A percentile compares a stretch with the other conserved stretches of the same genome.
phyloP scores from a whole-genome alignment of 225 moss, liverwort and hornwort species.

The Rhytidiadelphus loreus region DNA sequence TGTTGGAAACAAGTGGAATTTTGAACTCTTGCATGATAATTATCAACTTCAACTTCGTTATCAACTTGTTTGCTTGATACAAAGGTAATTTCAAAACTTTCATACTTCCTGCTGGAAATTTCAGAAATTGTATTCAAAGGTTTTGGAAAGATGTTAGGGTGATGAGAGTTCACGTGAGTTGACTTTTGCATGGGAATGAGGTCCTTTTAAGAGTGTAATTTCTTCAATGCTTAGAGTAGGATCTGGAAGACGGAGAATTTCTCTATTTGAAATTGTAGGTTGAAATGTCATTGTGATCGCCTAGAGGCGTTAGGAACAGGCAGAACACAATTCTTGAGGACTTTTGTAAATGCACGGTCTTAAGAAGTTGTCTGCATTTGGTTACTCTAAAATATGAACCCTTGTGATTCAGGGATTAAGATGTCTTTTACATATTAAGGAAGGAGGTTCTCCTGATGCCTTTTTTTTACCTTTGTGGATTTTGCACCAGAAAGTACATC shows the following conservation, averaged over 20 bases:
- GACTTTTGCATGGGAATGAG: background rate
- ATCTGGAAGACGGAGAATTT: background rate
- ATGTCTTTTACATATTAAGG: background rate
- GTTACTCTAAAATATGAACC: background rate
- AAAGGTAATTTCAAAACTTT: background rate
- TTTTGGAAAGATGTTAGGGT: background rate
- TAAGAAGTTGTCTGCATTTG: background rate
- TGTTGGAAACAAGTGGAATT: background rate
- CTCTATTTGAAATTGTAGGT: background rate
- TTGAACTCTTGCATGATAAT: background rate
- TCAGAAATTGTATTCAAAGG: too few relatives aligned
- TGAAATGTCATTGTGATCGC: background rate
- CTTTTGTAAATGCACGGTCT: background rate
- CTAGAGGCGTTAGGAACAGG: background rate
- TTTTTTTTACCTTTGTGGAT: background rate
- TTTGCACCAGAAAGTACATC: slow-evolving; percentile 66
- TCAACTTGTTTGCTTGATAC: background rate
- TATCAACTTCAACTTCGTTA: background rate
- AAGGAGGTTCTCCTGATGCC: background rate
- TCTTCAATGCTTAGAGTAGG: background rate
- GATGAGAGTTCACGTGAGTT: background rate
- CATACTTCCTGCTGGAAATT: background rate
- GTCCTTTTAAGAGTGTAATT: background rate
- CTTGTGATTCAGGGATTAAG: background rate
- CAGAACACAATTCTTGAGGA: background rate